Conservation (phyloP, 768 basidiomycete genomes). For the Trametopsis cervina region DNA sequence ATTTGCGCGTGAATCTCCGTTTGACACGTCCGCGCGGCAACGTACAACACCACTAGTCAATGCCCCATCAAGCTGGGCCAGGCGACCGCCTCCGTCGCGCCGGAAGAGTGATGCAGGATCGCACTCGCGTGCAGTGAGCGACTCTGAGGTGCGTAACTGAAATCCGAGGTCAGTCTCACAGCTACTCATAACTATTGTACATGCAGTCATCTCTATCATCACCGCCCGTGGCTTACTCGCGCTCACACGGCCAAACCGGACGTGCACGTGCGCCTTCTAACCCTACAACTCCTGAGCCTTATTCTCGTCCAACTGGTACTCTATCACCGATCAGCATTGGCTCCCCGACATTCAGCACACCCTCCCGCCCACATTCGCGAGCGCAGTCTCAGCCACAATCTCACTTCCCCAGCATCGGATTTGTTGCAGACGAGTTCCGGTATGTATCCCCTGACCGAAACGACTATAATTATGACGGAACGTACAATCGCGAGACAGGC, state of each 20-base stretch:
- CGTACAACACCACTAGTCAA: constrained; percentile 56
- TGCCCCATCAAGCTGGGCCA: constrained; percentile 74
- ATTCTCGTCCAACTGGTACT: constrained; percentile 1
- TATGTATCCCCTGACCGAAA: constrained; percentile 20
- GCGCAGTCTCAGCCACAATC: constrained; percentile 42
- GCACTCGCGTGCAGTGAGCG: constrained; percentile 42
- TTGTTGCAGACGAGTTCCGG: constrained; percentile 33
- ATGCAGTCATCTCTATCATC: constrained; percentile 28
- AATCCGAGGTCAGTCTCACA: neutral
- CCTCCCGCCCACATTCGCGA: constrained; percentile 63
- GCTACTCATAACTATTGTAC: neutral
- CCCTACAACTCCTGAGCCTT: constrained; percentile 41
- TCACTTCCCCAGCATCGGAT: constrained; percentile 34
- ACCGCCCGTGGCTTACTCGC: constrained; percentile 37
- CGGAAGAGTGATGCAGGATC: constrained; percentile 73
- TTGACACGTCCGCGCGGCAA: constrained; percentile 65
- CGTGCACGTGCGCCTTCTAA: constrained; percentile 68
- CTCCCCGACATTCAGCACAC: constrained; percentile 35
- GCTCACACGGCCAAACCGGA: constrained; percentile 25
- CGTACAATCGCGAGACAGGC: constrained; percentile 7
- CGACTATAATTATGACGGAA: constrained; percentile 1
- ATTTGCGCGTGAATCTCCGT: constrained; percentile 41
- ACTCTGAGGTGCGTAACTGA: constrained; percentile 62
- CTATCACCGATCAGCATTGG: constrained; percentile 18
- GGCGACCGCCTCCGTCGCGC: constrained; percentile 62